Evolutionary conservation across 129 eudicot species (phyloP).

Genomic region (Chrysanthemum lavandulifolium): DNA sequence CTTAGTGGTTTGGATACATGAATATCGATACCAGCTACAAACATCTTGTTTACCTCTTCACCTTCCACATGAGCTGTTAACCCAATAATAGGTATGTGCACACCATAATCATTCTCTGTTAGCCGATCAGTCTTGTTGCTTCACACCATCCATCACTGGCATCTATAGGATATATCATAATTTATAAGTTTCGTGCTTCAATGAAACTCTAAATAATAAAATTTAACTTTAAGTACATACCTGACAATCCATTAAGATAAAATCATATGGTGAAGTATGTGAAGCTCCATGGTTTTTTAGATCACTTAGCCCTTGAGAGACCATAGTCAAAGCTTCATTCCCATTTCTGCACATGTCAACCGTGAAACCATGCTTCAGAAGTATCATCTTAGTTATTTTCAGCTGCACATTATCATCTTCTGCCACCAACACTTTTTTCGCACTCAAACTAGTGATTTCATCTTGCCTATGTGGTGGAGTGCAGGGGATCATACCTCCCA

Average conservation of each 20-base stretch:
- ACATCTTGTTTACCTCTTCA: conserved; percentile 11
- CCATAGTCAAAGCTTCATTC: conserved; percentile 38
- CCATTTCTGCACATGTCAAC: conserved; percentile 42
- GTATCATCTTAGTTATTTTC: conserved; percentile 21
- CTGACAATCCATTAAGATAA: conserved; percentile 59
- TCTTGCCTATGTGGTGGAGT: conserved; percentile 13
- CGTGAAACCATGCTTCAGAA: conserved; percentile 30
- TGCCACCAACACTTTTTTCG: conserved; percentile 41
- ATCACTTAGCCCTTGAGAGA: conserved; percentile 35
- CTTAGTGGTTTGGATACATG: conserved; percentile 40
- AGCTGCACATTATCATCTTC: conserved; percentile 40
- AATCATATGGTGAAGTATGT: conserved; percentile 44
- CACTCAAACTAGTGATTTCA: conserved; percentile 29
- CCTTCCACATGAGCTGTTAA: conserved; percentile 43
- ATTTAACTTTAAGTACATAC: conserved; percentile 14
- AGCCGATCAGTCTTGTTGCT: conserved; percentile 38
- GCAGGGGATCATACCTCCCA: no score
- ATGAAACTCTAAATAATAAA: neutral
- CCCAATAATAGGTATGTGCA: conserved; percentile 49
- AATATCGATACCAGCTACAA: conserved; percentile 12
- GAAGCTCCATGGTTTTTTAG: conserved; percentile 29
- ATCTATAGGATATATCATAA: conserved; percentile 1
- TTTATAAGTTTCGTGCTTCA: neutral
- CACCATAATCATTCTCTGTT: conserved; percentile 39
- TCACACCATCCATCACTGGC: conserved; percentile 31